Base-by-base conservation (phyloP, 2,329 filamentous ascomycete genomes). In the Dryadomyces quercus-mongolicae region DNA sequence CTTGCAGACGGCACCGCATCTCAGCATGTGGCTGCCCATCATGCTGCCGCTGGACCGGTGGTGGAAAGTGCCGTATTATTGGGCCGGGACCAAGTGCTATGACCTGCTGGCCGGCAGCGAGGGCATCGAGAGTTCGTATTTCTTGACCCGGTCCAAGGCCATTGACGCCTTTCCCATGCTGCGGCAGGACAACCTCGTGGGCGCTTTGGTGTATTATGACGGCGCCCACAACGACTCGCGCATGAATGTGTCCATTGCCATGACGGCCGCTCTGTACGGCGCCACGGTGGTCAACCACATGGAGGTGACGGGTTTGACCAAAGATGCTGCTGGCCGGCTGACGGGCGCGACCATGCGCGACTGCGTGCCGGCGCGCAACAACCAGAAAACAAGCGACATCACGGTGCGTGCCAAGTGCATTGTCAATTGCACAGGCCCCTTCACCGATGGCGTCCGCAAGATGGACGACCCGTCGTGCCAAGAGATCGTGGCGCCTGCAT, bases 181-280 rank as follows among this genome's bases (percentile, higher is more conserved):
- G 61, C 85, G 84, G 68, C 83, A 80, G 63, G 81, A 86, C 53
- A 81, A 81, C 42, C 72, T 92, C 16, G 78, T 89, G 53, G 87
- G 88, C 60, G 87, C 87, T 38, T 72, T 92, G 63, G 86, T 92
- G 42, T 93, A 93, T 75, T 92, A 92, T 66, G 85, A 93, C 70
- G 87, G 87, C 58, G 86, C 87, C 55, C 88, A 92, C 73, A 92
- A 93, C 65, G 87, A 93, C 66, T 89, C 87, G 25, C 82, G 87
- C 58, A 93, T 92, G 86, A 92, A 92, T 66, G 83, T 91, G 48
- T 88, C 86, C 10, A 76, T 93, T 50, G 87, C 85, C 21, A 82
- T 89, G 74, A 92, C 87, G 8, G 86, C 87, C 53, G 82, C 85
- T 9, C 75, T 91, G 40, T 91, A 91, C 65, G 88, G 88, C 55